Base-by-base conservation (phyloP, 129 eudicot species). In the Tagetes patula region DNA sequence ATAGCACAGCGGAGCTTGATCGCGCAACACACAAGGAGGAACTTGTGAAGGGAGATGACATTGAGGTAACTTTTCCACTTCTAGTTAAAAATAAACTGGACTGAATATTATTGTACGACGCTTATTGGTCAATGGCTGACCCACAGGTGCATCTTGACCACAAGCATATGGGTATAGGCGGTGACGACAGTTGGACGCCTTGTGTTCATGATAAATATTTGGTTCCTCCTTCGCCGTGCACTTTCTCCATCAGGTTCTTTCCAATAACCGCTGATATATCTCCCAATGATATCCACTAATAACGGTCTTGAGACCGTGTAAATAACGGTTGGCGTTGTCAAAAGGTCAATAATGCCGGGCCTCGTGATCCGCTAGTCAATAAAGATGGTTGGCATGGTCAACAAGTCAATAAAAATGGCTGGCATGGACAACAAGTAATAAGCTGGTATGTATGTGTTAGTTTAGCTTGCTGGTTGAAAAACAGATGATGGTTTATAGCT, bases 81-180 rank as follows among this genome's bases (percentile, higher is more conserved):
- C 11, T 66, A 13, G 69, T 39, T 27, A 20, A 20, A 20, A 20
- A 20, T 20, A 20, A 20, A 20, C 27, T 20, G 27, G 27, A 20
- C 27, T 20, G 27, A 20, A 20, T 20, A 20, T 20, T 48, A 63
- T 63, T 39, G 64, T 52, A 37, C 41, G 52, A 37, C 41, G 52
- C 53, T 27, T 34, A 63, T 50, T 31, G 50, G 45, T 70, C 39
- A 34, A 63, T 52, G 52, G 55, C 31, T 1, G 73, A 39, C 11
- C 37, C 30, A 20, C 74, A 94, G 98, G 99, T 95, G 87, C 99
- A 95, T 85, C 94, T 95, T 63, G 99, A 95, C 74, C 97, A 95
- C 91, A 95, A 90, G 78, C 97, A 90, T 73, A 95, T 95, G 99
- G 99, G 99, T 39, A 30, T 95, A 49, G 99, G 94, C n/a, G 99